Conservation (phyloP, 2,329 filamentous ascomycete genomes). For the Leptographium lundbergii region DNA sequence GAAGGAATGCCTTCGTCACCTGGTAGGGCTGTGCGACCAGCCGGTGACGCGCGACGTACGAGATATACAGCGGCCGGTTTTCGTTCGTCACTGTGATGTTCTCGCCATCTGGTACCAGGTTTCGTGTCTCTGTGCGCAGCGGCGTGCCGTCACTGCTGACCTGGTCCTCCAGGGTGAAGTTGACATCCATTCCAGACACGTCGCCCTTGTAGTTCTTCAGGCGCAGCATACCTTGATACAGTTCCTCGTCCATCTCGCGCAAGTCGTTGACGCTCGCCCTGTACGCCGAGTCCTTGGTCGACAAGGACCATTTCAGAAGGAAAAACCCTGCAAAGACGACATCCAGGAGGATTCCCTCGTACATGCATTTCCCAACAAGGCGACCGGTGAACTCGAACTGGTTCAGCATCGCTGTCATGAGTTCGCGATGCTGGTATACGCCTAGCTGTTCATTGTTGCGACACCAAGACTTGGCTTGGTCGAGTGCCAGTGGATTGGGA, state of each 20-base stretch:
- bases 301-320: constrained; percentile 83
- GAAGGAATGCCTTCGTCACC: constrained; percentile 82
- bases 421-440: constrained; percentile 41
- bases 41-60: constrained; percentile 77
- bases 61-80: constrained; percentile 89
- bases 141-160: constrained; percentile 33
- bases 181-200: constrained; percentile 66
- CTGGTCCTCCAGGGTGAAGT: constrained; percentile 79
- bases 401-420: constrained; percentile 49
- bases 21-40: constrained; percentile 64
- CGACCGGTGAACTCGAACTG: constrained; percentile 87
- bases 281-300: constrained; percentile 50
- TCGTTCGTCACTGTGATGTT: constrained; percentile 75
- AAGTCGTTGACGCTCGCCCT: constrained; percentile 91
- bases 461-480: constrained; percentile 31
- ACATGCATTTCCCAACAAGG: constrained; percentile 90
- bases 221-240: constrained; percentile 74
- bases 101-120: constrained; percentile 66
- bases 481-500: constrained; percentile 69
- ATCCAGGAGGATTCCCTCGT: constrained; percentile 91
- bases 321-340: constrained; percentile 92
- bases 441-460: constrained; percentile 41
- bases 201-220: constrained; percentile 80
- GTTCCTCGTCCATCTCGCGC: constrained; percentile 75
- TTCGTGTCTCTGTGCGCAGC: constrained; percentile 53